Percentiles rank a stretch among this genome's conserved stretches.
phyloP scores from a whole-genome alignment of 805 yeast genomes.

The Teunomyces aglyptinius region DNA sequence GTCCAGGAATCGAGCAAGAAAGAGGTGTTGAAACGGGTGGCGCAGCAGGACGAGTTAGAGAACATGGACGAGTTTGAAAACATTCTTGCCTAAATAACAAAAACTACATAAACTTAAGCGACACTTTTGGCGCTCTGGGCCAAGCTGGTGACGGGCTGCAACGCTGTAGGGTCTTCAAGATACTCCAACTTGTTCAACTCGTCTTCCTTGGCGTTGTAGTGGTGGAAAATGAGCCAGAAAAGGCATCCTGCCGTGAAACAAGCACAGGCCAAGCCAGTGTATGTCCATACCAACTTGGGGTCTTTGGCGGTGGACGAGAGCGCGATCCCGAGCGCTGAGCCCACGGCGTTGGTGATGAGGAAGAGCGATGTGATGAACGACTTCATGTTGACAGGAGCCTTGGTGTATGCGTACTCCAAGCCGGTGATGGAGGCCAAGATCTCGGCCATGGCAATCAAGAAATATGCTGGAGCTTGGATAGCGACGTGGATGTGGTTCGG shows the following conservation, averaged over 20 bases:
- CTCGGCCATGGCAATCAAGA: constrained; percentile 70
- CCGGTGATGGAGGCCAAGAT: constrained; percentile 79
- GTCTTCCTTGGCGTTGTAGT: constrained; percentile 55
- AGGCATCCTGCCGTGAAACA: constrained; percentile 55
- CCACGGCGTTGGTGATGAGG: constrained; percentile 67
- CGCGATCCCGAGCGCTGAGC: constrained; percentile 74
- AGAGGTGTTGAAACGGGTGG: constrained; percentile 73
- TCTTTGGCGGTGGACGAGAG: constrained; percentile 62
- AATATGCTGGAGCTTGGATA: constrained; percentile 65
- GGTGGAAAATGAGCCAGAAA: constrained; percentile 60
- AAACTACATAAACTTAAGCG: constrained; percentile 1
- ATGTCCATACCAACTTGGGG: constrained; percentile 70
- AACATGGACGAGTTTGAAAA: constrained; percentile 61
- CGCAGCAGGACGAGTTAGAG: constrained; percentile 86
- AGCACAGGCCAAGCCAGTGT: constrained; percentile 59
- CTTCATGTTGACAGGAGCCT: constrained; percentile 71
- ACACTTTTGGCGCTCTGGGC: constrained; percentile 11
- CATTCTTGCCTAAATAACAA: constrained; percentile 26
- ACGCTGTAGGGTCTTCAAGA: constrained; percentile 8
- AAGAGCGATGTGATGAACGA: constrained; percentile 62
- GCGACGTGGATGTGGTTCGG: constrained; percentile 65
- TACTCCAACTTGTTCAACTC: constrained; percentile 52
- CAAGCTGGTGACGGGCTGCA: constrained; percentile 6
- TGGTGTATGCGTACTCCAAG: constrained; percentile 80
- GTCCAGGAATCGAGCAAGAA: constrained; percentile 78